Evolutionary conservation across 176 grass and related monocot genomes (phyloP).

Genomic region (Urochloa ruziziensis): DNA sequence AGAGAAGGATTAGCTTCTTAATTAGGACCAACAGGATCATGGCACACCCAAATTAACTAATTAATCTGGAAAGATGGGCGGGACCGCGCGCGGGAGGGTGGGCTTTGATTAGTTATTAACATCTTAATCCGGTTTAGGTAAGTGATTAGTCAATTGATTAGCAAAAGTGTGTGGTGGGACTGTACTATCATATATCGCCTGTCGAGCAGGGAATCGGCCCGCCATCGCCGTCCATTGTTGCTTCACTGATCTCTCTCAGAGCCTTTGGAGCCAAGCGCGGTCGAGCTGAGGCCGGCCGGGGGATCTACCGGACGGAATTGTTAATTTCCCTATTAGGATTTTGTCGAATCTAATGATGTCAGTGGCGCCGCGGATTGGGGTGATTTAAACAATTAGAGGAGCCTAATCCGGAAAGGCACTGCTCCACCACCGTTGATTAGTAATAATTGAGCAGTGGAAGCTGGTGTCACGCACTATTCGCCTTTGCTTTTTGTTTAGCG

Average conservation of each 20-base stretch:
- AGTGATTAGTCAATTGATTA: slow-evolving; percentile 18
- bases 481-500: background rate
- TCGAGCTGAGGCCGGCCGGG: too few species aligned
- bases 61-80: background rate
- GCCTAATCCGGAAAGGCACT: slow-evolving; percentile 36
- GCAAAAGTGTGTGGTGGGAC: background rate
- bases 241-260: background rate
- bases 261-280: slow-evolving; percentile 2
- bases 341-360: slow-evolving; percentile 41
- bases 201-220: background rate
- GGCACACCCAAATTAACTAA: background rate
- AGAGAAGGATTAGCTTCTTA: background rate
- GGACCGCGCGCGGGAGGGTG: background rate
- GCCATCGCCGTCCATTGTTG: background rate
- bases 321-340: slow-evolving; percentile 3
- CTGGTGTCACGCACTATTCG: background rate
- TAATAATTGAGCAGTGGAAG: slow-evolving; percentile 14
- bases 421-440: slow-evolving; percentile 22
- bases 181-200: background rate
- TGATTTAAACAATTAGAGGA: background rate
- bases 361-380: background rate
- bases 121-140: slow-evolving; percentile 31
- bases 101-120: background rate
- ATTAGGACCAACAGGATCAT: slow-evolving; percentile 9
- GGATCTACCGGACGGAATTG: background rate